These are phyloP conservation scores for Colletotrichum sp. DNA, from an alignment of 2,329 filamentous ascomycete species.

Conservation along the genomic window DNA sequence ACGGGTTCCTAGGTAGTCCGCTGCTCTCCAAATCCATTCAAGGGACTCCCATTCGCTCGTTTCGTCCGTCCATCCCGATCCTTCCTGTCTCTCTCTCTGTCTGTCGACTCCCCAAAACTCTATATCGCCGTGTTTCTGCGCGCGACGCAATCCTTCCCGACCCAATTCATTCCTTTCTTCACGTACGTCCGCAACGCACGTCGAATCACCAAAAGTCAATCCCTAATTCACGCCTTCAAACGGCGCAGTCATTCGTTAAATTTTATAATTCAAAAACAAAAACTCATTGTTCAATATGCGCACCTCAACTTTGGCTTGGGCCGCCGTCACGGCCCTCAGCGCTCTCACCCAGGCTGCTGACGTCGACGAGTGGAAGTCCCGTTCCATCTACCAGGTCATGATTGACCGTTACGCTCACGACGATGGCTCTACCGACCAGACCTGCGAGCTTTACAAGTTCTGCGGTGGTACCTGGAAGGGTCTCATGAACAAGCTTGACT, in stretches of 20 bases:
- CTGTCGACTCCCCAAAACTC: conserved; percentile 3
- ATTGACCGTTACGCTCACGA: conserved; percentile 47
- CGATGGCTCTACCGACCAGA: conserved; percentile 45
- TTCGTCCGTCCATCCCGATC: neutral
- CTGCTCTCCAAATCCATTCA: neutral
- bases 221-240: neutral
- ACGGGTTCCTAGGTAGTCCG: neutral
- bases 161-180: conserved; percentile 13
- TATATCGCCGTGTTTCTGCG: conserved; percentile 13
- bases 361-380: conserved; percentile 23
- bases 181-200: neutral
- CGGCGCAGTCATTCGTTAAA: conserved; percentile 17
- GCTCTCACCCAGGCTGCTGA: conserved; percentile 7
- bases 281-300: neutral
- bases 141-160: neutral
- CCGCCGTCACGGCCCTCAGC: conserved; percentile 10
- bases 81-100: neutral
- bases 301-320: conserved; percentile 14
- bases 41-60: conserved; percentile 11
- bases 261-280: neutral
- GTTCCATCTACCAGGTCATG: conserved; percentile 51
- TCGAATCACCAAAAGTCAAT: neutral
- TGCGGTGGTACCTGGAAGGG: conserved; percentile 58
- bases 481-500: conserved; percentile 53
- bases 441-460: conserved; percentile 45